Evolutionary conservation across 75 land plant genomes (phyloP), one percentile per base, ranked within the genome.

Genomic region (Picea sitchensis): DNA sequence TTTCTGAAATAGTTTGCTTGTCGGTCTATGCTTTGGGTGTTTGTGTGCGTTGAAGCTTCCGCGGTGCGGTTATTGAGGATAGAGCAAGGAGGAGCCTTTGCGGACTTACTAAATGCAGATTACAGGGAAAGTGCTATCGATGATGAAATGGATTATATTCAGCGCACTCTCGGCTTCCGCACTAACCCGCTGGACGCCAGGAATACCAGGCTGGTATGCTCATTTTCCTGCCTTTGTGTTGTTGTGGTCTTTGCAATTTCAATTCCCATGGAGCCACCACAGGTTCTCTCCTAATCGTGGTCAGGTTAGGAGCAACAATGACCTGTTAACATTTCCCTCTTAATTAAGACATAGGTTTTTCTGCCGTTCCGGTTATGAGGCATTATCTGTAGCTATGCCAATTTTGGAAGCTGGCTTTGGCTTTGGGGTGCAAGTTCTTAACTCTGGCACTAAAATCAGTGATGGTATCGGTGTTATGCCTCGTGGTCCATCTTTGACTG

Each of bases 51-150:
- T 44, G 74, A 83, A 95, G 98, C 87, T 62, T 80, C 92, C 62
- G 96, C 96, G 5, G 98, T 95, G 80, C 84, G 98, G 81, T 81
- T 95, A 78, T 78, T 93, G 90, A 81, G 98, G 83, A 92, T 95
- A 56, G 91, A 93, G 65, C 78, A 88, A 44, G 94, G 94, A 68
- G 96, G 96, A 56, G 98, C 98, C 3, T 95, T 84, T 90, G 92
- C 92, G 20, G 98, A 92, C 69, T 89, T 95, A 60, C 85, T 95
- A 80, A 94, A 88, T 83, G 94, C 90, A 57, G 87, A 90, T 73
- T 90, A 86, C 14, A 88, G 84, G 61, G 84, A 84, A 51, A 85
- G 87, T 9, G 88, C 84, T 54, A 51, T 51, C 56, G 86, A 85
- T 44, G 86, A 87, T 68, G 98, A 93, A 77, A 90, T 93, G 92